Conservation (phyloP, 2,329 filamentous ascomycete genomes). For the Pyrenophora tritici-repentis region DNA sequence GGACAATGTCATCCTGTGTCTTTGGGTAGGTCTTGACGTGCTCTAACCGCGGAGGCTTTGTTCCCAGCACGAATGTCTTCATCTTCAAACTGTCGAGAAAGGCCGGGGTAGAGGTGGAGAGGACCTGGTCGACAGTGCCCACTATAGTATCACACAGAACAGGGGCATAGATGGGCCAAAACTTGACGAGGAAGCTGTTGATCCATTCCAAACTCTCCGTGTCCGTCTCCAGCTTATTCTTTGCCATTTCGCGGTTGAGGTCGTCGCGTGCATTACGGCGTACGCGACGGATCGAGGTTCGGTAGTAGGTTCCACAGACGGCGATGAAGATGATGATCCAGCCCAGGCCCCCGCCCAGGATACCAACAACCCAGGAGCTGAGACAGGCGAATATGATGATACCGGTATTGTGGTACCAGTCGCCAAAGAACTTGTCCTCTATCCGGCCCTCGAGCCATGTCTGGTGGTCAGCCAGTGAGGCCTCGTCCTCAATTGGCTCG, state of each 20-base stretch:
- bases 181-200: slow-evolving; percentile 97
- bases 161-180: slow-evolving; percentile 98
- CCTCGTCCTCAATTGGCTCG: slow-evolving; percentile 61
- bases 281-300: slow-evolving; percentile 90
- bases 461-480: slow-evolving; percentile 80
- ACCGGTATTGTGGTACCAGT: slow-evolving; percentile 98
- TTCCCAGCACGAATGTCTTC: slow-evolving; percentile 90
- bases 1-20: slow-evolving; percentile 89
- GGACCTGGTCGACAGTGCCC: slow-evolving; percentile 91
- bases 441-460: slow-evolving; percentile 84
- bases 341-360: slow-evolving; percentile 85
- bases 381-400: slow-evolving; percentile 93
- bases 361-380: slow-evolving; percentile 84
- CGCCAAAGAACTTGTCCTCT: slow-evolving; percentile 88
- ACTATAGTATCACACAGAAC: slow-evolving; percentile 91
- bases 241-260: slow-evolving; percentile 83
- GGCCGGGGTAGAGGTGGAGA: slow-evolving; percentile 87
- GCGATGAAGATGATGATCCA: slow-evolving; percentile 97
- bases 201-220: slow-evolving; percentile 97
- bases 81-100: slow-evolving; percentile 94
- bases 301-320: slow-evolving; percentile 90
- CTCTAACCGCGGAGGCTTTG: slow-evolving; percentile 93
- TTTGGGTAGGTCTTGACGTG: slow-evolving; percentile 98
- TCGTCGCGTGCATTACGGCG: slow-evolving; percentile 96
- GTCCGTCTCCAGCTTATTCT: slow-evolving; percentile 86